phyloP scores from a whole-genome alignment of 2,329 filamentous ascomycete species.

The Botrytis cinerea region DNA sequence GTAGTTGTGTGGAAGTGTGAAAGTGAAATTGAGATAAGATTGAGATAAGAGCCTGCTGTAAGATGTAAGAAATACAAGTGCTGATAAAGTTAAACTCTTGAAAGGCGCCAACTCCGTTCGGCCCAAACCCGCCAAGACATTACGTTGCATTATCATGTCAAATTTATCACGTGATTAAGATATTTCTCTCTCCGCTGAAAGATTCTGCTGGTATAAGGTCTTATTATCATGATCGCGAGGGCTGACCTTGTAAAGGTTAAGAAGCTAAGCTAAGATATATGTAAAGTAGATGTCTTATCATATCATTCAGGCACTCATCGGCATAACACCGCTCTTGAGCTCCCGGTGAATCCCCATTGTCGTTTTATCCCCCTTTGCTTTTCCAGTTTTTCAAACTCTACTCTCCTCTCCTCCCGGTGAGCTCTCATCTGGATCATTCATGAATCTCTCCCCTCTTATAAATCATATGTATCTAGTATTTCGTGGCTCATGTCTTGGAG shows the following conservation, averaged over 20 bases:
- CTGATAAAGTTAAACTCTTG: neutral
- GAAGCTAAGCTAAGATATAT: no score
- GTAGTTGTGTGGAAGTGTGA: neutral
- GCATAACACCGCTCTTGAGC: neutral
- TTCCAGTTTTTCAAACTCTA: neutral
- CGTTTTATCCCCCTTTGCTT: neutral
- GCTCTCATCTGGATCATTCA: neutral
- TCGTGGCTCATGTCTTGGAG: no score
- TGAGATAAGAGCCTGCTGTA: neutral
- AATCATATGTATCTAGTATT: no score
- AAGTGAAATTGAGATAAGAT: neutral
- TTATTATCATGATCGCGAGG: no score
- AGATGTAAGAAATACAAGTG: no score
- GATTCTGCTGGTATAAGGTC: no score
- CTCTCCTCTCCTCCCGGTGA: neutral
- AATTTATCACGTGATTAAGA: neutral
- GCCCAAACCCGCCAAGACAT: neutral
- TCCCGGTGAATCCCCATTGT: neutral
- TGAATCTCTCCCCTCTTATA: no score
- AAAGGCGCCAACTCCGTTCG: no score
- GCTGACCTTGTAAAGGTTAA: no score
- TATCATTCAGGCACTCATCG: no score
- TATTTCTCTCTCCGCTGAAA: no score
- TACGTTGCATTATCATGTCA: neutral
- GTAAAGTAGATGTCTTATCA: no score